phyloP scores from a whole-genome alignment of 2,329 filamentous ascomycete genomes.

The Fusarium sp. region DNA sequence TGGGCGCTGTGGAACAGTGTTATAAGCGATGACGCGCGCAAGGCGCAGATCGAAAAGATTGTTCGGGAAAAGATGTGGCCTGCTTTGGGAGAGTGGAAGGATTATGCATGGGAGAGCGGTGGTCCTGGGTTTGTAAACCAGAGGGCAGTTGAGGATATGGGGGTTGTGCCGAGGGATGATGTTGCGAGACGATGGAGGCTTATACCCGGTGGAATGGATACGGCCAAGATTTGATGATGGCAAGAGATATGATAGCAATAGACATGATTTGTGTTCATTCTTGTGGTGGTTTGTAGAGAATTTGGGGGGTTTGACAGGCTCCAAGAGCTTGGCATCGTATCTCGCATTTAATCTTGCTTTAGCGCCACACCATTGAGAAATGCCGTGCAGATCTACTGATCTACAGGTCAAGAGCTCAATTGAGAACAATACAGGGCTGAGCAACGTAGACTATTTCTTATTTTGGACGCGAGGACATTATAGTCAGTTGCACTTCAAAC shows the following conservation, averaged over 20 bases:
- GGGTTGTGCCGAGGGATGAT: conserved; percentile 48
- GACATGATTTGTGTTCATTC: background rate
- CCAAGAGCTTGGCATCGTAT: conserved; percentile 22
- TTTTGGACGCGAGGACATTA: conserved; percentile 3
- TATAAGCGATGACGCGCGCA: conserved; percentile 44
- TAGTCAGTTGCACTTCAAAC: too few species aligned
- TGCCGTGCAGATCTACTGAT: conserved; percentile 27
- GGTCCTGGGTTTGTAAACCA: conserved; percentile 57
- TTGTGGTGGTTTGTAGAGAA: background rate
- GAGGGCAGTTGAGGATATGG: conserved; percentile 40
- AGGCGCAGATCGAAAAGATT: conserved; percentile 49
- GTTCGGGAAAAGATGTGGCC: conserved; percentile 62
- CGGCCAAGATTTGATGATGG: conserved; percentile 44
- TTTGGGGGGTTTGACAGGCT: background rate
- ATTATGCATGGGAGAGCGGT: conserved; percentile 73
- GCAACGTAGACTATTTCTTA: conserved; percentile 17
- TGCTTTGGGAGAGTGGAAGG: conserved; percentile 70
- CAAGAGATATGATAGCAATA: background rate
- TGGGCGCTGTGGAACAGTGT: conserved; percentile 68
- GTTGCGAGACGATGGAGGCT: conserved; percentile 40
- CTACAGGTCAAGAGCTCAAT: background rate
- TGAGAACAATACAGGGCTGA: background rate
- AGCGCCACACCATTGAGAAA: conserved; percentile 15
- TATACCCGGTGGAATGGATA: conserved; percentile 41
- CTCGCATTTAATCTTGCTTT: conserved; percentile 26